Evolutionary conservation across 176 grass and related monocot species (phyloP), one percentile per base, ranked within the genome.

Genomic region (Musa itinerans): DNA sequence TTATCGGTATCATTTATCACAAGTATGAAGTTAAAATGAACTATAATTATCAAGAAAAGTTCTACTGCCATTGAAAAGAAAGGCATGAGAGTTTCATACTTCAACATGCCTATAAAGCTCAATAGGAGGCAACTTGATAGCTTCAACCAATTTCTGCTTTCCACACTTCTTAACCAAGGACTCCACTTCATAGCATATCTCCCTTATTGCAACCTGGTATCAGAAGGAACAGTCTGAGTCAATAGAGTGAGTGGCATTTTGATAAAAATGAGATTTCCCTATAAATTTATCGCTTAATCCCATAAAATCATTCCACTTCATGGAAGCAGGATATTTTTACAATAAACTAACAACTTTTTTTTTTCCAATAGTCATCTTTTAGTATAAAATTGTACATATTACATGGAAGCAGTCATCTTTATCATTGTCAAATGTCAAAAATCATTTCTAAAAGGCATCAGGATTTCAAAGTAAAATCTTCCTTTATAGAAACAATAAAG

Each of bases 51-150:
- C 9, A 76, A 12, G 66, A 67, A 81, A 80, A 17, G 50, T 19
- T 84, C n/a, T 65, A 78, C 13, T 73, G 21, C 73, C 53, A 14
- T 63, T 53, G 25, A 54, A 58, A 83, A 73, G 51, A 69, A 81
- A 81, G 76, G 68, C 9, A 77, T 53, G 73, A 50, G 76, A 76
- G 51, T 65, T 80, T 48, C 90, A 27, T 98, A 98, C 94, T 89
- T 98, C 94, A 82, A 98, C 94, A 85, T 91, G 94, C 84, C 84
- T 98, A 89, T 98, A 91, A 59, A 98, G 86, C 81, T 93, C 94
- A 71, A 57, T 74, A 34, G 94, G 94, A 53, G 90, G 94, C 75
- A 93, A 82, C 72, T 63, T 72, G 11, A 98, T 98, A 83, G 90
- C 94, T 77, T 98, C 90, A 0, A 90, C 50, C 88, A 98, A 89